Evolutionary conservation across 306 rosid species (phyloP).

Genomic region (Benincasa hispida): DNA sequence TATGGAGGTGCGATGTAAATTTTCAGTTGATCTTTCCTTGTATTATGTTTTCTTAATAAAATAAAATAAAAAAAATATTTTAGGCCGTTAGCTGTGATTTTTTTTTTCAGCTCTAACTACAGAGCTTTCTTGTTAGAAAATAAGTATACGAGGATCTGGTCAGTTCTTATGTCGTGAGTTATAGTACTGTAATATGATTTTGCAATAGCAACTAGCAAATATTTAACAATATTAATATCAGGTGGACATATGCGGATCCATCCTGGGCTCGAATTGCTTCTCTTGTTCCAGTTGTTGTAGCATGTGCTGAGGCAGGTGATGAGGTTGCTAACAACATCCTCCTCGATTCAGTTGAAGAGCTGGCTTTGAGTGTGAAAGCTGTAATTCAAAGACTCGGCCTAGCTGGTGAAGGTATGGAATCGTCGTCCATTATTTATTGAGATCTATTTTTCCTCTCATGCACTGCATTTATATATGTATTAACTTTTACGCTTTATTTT

Average conservation of each 20-base stretch:
- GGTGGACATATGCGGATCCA: slow-evolving; percentile 96
- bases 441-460: background rate
- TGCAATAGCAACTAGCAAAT: background rate
- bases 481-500: background rate
- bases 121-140: background rate
- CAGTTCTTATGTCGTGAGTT: background rate
- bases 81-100: background rate
- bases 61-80: background rate
- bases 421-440: background rate
- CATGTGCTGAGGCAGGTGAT: slow-evolving; percentile 82
- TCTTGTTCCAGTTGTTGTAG: slow-evolving; percentile 75
- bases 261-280: slow-evolving; percentile 98
- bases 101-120: background rate
- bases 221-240: slow-evolving; percentile 5
- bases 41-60: background rate
- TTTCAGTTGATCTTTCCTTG: background rate
- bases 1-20: background rate
- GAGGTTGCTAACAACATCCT: slow-evolving; percentile 71
- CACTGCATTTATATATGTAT: background rate
- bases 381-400: slow-evolving; percentile 77
- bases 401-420: slow-evolving; percentile 60
- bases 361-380: slow-evolving; percentile 80
- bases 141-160: background rate
- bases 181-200: background rate
- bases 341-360: slow-evolving; percentile 62